Percentiles rank a stretch among this genome's conserved stretches.
Conservation (phyloP, 495 filamentous ascomycete genomes). For the Chaetomium fimeti region DNA sequence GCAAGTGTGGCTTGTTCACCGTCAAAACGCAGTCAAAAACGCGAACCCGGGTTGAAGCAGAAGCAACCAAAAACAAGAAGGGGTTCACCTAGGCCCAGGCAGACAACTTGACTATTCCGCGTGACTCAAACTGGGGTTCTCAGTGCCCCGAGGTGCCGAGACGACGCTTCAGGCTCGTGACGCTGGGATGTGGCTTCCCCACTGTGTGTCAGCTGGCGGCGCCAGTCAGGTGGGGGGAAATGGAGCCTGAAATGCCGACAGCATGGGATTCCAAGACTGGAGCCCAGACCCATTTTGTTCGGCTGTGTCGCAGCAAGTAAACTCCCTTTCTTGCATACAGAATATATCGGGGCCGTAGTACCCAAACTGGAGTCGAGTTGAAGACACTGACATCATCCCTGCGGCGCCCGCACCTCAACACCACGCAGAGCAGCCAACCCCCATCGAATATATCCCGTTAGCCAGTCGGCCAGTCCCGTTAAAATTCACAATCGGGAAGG, state of each 20-base stretch:
- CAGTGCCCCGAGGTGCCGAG: constrained; percentile 2
- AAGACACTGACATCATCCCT: constrained; percentile 36
- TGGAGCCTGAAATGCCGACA: too few species aligned
- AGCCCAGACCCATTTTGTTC: too few species aligned
- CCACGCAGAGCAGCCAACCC: background rate
- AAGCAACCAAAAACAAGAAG: background rate
- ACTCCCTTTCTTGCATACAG: too few species aligned
- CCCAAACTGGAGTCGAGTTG: background rate
- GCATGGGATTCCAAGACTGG: too few species aligned
- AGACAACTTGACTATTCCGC: background rate
- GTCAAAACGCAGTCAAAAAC: background rate
- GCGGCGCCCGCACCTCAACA: background rate
- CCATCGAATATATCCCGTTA: background rate
- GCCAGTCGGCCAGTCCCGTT: background rate
- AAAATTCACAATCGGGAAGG: background rate
- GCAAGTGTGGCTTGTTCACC: constrained; percentile 10
- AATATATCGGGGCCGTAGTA: background rate
- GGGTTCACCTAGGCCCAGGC: too few species aligned
- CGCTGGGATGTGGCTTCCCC: background rate
- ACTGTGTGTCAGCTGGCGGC: constrained; percentile 16
- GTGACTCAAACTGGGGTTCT: background rate
- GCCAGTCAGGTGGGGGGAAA: background rate
- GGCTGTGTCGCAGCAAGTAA: too few species aligned
- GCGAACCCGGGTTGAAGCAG: background rate
- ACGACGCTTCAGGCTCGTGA: constrained; percentile 10